Conservation (phyloP, 192 early-diverging fungal genomes). For the Radiomyces spectabilis region DNA sequence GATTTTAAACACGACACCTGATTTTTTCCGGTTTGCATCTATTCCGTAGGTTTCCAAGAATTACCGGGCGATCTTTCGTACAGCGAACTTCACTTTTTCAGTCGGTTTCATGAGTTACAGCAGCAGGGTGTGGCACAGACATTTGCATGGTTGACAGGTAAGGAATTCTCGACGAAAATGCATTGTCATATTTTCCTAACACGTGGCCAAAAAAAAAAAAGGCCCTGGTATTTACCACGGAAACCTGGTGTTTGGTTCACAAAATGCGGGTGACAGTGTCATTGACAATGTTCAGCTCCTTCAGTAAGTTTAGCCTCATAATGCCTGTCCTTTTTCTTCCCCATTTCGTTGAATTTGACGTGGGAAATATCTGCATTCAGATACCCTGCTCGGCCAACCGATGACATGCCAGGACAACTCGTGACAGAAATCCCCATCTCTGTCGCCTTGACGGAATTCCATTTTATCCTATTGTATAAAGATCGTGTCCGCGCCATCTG, state of each 20-base stretch:
- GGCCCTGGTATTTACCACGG: slow-evolving; percentile 86
- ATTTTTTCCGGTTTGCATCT: neutral
- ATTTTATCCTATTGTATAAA: slow-evolving; percentile 79
- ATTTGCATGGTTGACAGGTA: slow-evolving; percentile 92
- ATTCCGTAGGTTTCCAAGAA: slow-evolving; percentile 46
- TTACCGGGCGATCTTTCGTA: slow-evolving; percentile 46
- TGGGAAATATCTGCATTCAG: no score
- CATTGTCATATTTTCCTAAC: neutral
- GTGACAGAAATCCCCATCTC: slow-evolving; percentile 58
- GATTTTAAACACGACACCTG: no score
- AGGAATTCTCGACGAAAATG: slow-evolving; percentile 17
- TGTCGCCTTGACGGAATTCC: slow-evolving; percentile 82
- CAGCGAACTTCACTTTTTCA: slow-evolving; percentile 63
- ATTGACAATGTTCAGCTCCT: slow-evolving; percentile 75
- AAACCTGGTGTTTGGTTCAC: slow-evolving; percentile 66
- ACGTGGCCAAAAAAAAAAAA: no score
- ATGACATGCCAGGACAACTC: slow-evolving; percentile 21
- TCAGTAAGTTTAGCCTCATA: slow-evolving; percentile 45
- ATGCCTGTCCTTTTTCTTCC: no score
- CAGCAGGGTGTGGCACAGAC: slow-evolving; percentile 59
- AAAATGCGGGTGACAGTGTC: slow-evolving; percentile 69
- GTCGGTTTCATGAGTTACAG: slow-evolving; percentile 58
- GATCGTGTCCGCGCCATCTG: slow-evolving; percentile 71
- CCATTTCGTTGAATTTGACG: no score
- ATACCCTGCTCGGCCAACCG: slow-evolving; percentile 42